Base-by-base conservation (phyloP, 2,329 filamentous ascomycete species). In the Colletotrichum shisoi region DNA sequence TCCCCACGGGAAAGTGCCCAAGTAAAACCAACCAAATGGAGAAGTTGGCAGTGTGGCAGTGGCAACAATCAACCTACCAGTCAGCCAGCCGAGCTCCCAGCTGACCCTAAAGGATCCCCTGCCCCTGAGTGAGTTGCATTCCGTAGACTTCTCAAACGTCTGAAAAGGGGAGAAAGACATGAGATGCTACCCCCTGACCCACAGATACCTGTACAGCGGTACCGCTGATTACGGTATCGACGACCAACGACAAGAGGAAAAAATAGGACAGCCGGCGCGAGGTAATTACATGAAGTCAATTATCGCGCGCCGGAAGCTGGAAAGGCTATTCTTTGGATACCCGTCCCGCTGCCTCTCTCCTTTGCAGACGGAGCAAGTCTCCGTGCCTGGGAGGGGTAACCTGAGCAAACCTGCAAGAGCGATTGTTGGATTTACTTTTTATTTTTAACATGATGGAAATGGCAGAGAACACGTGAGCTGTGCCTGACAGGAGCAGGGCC, bases 401-500 rank as follows among this genome's bases (percentile, higher is more conserved):
- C 27, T 57, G 3, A 12, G 27, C 12, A 61, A 42, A 12, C 34
- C 13, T n/a, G 12, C 7, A n/a, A 39, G 13, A 21, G 31, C 12
- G 24, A 17, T 17, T 57, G 13, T 17, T 31, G 42, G n/a, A 34
- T 24, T 42, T n/a, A n/a, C n/a, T 46, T 57, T 46, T 39, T 57
- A 9, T 34, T 57, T 39, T 57, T 37, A 57, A 19, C 15, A 57
- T 48, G 7, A 17, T 40, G n/a, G 27, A 12, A 45, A 34, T 15
- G 13, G 17, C 44, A 42, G 21, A 31, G 44, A 60, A 64, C 60
- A 42, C 34, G 46, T 53, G 60, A 67, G 64, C 60, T 48, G 40
- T 63, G 51, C 58, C 64, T 63, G 60, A 37, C 53, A 37, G 39
- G 58, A 58, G 60, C 53, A 67, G 54, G 64, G 64, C 40, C 21